These are phyloP conservation scores for Blastobotrys terrestris DNA, from an alignment of 805 yeast species.

Conservation along the genomic window DNA sequence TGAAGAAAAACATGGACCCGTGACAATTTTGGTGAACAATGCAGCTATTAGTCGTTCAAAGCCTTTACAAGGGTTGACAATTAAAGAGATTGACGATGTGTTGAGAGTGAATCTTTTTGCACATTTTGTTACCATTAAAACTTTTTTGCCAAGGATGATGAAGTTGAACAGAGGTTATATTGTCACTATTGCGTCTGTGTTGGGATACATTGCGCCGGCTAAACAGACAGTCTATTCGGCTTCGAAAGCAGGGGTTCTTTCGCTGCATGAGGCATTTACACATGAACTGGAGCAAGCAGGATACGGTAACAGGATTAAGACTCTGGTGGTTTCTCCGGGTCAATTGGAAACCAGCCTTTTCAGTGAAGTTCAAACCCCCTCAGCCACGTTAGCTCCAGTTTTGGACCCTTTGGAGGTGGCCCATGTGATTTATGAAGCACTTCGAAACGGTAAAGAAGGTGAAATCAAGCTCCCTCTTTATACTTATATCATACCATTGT, in stretches of 20 bases:
- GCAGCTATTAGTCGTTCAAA: conserved; percentile 70
- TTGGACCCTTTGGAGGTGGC: conserved; percentile 68
- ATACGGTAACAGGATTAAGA: conserved; percentile 34
- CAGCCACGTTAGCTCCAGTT: conserved; percentile 72
- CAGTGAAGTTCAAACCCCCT: conserved; percentile 66
- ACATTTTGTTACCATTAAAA: conserved; percentile 60
- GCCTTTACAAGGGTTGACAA: conserved; percentile 46
- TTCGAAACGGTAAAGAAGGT: conserved; percentile 58
- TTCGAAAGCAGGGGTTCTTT: conserved; percentile 78
- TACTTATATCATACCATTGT: conserved; percentile 64
- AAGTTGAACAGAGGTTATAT: conserved; percentile 59
- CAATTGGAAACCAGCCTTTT: conserved; percentile 77
- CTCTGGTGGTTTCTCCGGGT: conserved; percentile 80
- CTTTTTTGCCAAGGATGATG: conserved; percentile 71
- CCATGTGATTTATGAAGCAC: conserved; percentile 43
- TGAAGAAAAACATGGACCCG: conserved; percentile 45
- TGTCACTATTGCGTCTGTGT: conserved; percentile 74
- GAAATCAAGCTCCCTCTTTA: conserved; percentile 71
- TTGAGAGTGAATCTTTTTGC: conserved; percentile 66
- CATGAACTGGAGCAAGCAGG: conserved; percentile 50
- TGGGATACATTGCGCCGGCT: conserved; percentile 84
- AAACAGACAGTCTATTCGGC: conserved; percentile 78
- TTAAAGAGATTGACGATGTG: conserved; percentile 54
- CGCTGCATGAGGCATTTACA: conserved; percentile 74
- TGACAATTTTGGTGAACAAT: conserved; percentile 72